A percentile compares a stretch with the other conserved stretches of the same genome.
phyloP scores from a whole-genome alignment of 176 grass and related monocot genomes.

The Phoenix dactylifera region DNA sequence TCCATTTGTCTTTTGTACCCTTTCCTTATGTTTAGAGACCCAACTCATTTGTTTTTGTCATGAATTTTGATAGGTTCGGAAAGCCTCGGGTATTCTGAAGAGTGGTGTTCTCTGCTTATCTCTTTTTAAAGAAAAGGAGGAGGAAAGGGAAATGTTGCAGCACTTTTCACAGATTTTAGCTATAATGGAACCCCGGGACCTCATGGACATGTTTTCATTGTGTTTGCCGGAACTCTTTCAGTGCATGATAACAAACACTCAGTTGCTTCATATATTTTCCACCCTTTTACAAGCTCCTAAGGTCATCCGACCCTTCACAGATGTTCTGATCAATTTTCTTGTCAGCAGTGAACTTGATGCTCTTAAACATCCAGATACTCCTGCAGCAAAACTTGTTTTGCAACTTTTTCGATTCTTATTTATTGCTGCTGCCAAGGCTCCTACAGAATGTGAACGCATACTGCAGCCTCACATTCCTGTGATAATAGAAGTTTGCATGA shows the following conservation, averaged over 20 bases:
- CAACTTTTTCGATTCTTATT: conserved; percentile 93
- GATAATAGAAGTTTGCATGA: conserved; percentile 99
- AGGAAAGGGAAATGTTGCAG: conserved; percentile 92
- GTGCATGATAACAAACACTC: conserved; percentile 87
- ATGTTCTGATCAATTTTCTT: conserved; percentile 95
- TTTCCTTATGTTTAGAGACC: conserved; percentile 5
- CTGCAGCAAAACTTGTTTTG: conserved; percentile 90
- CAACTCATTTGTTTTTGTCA: conserved; percentile 18
- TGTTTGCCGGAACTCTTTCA: conserved; percentile 94
- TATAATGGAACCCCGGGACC: conserved; percentile 95
- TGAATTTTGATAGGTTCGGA: conserved; percentile 60
- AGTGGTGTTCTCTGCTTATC: conserved; percentile 87
- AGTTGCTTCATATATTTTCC: conserved; percentile 90
- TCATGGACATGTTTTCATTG: conserved; percentile 99
- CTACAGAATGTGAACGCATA: conserved; percentile 76
- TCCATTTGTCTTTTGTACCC: conserved; percentile 13
- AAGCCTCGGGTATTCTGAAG: conserved; percentile 88
- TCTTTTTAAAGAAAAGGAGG: conserved; percentile 94
- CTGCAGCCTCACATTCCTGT: conserved; percentile 92
- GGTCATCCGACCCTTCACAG: conserved; percentile 83
- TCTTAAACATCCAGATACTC: conserved; percentile 91
- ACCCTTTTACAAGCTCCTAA: conserved; percentile 83
- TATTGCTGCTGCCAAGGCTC: conserved; percentile 78
- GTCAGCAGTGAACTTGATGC: conserved; percentile 87
- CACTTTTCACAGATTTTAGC: conserved; percentile 83